Conservation (phyloP, 2,329 filamentous ascomycete species). For the Neobulgaria alba region DNA sequence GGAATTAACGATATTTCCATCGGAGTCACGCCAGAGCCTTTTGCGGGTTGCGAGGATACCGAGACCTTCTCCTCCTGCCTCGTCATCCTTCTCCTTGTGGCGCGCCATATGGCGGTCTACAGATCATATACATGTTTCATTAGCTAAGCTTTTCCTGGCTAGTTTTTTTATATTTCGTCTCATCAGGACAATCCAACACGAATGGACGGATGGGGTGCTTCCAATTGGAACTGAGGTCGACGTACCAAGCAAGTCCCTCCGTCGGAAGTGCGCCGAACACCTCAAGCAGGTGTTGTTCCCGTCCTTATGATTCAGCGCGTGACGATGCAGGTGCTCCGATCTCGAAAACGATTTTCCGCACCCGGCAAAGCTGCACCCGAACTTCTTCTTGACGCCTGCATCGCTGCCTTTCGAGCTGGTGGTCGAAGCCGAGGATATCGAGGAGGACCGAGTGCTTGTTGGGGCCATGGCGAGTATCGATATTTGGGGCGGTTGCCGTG, state of each 20-base stretch:
- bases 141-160: too few relatives aligned
- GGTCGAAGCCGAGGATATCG: slow-evolving; percentile 22
- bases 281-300: slow-evolving; percentile 42
- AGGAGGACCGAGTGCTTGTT: slow-evolving; percentile 18
- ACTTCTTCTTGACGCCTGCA: slow-evolving; percentile 27
- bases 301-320: slow-evolving; percentile 41
- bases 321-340: slow-evolving; percentile 42
- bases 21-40: slow-evolving; percentile 39
- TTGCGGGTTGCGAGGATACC: slow-evolving; percentile 40
- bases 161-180: too few relatives aligned
- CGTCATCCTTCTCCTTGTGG: slow-evolving; percentile 40
- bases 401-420: slow-evolving; percentile 16
- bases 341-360: slow-evolving; percentile 41
- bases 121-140: background rate
- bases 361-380: slow-evolving; percentile 32
- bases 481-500: too few relatives aligned
- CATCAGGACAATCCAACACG: too few relatives aligned
- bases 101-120: slow-evolving; percentile 43
- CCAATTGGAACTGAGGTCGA: slow-evolving; percentile 2
- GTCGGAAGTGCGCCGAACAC: slow-evolving; percentile 47
- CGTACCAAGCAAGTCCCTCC: slow-evolving; percentile 46
- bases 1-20: slow-evolving; percentile 38
- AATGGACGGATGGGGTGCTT: too few relatives aligned
- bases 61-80: slow-evolving; percentile 38
- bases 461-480: slow-evolving; percentile 25